These are phyloP conservation scores for Jasminum sambac DNA, from an alignment of 257 asterid genomes.

Conservation along the genomic window DNA sequence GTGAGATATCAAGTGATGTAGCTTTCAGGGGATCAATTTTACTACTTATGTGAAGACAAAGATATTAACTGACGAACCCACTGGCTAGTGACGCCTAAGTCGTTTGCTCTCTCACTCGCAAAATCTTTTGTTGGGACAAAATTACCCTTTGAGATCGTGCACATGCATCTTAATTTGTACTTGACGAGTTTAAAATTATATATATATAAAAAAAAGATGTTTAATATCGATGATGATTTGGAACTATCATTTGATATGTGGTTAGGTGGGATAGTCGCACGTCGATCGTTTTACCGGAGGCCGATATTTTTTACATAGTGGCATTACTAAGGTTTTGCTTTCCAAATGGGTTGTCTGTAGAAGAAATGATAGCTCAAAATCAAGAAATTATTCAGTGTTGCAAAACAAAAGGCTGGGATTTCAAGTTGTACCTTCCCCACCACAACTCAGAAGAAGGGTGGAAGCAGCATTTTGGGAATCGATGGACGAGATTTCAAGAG, in stretches of 20 bases:
- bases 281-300: conserved; percentile 61
- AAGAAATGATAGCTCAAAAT: conserved; percentile 71
- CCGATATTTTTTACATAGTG: conserved; percentile 73
- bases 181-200: background rate
- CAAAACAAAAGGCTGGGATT: conserved; percentile 45
- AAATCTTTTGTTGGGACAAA: conserved; percentile 15
- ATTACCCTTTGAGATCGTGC: conserved; percentile 15
- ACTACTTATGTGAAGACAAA: conserved; percentile 36
- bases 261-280: conserved; percentile 78
- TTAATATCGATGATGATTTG: background rate
- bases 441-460: conserved; percentile 62
- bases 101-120: conserved; percentile 13
- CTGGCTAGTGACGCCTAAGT: conserved; percentile 36
- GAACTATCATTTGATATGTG: background rate
- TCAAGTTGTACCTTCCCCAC: conserved; percentile 85
- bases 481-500: conserved; percentile 74
- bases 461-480: conserved; percentile 75
- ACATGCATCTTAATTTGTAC: background rate
- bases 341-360: conserved; percentile 48
- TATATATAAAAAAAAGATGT: background rate
- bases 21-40: conserved; percentile 43
- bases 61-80: conserved; percentile 37
- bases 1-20: conserved; percentile 32
- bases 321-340: conserved; percentile 68
- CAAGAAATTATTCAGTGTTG: conserved; percentile 61